Base-by-base conservation (phyloP, 331 rosid genomes). In the Stylosanthes scabra region DNA sequence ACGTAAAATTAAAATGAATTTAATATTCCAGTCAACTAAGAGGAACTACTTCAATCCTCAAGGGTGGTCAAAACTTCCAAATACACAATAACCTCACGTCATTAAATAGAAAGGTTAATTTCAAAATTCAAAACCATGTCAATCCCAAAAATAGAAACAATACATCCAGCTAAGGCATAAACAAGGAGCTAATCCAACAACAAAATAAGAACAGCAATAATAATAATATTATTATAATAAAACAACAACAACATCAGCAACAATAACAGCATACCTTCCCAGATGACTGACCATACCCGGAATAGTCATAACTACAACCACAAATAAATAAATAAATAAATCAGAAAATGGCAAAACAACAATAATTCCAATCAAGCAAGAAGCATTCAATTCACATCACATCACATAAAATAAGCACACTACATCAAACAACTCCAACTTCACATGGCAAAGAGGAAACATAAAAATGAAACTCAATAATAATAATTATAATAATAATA, bases 231-330 rank as follows among this genome's bases (percentile, higher is more conserved):
- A 31, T 31, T 34, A 34, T 34, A 34, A 34, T 34, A 47, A 12
- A 11, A 8, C 11, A 11, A 47, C 14, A 47, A 47, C 14, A 11
- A 47, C 52, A 11, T 2, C 42, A 74, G 0, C 29, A 60, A 59
- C 42, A 51, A 16, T 50, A 50, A n/a, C 16, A 68, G 9, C 81
- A 46, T 84, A 94, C 99, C 99, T 94, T 94, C 55, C 97, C 99
- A 39, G 96, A 65, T 28, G 97, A 91, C 66, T 81, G 90, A 7
- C 97, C 99, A 59, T 91, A 94, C 25, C 99, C 99, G 40, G 99
- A 88, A 77, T 94, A 94, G 74, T 94, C 99, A 75, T 91, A 94
- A 77, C 99, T 94, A 44, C 66, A 77, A 63, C 57, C 11, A 11
- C 62, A 15, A 66, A 60, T 3, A 29, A 34, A 58, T 7, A 15